Base-by-base conservation (phyloP, 352 stramenopile species). In the Elongisporangium anandrum region DNA sequence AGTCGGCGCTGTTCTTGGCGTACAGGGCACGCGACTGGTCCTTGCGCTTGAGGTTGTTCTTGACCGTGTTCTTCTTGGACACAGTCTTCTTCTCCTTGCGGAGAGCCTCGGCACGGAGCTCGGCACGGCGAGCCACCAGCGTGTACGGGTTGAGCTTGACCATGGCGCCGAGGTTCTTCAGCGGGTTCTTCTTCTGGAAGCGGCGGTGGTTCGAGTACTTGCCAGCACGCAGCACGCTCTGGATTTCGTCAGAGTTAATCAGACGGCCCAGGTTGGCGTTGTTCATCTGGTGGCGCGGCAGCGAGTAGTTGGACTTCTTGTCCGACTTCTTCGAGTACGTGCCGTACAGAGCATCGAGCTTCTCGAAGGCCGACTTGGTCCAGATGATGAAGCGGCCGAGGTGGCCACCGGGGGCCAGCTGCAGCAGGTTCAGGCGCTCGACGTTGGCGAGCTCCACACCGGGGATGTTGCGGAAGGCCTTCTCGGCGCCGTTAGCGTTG, bases 171-270 rank as follows among this genome's bases (percentile, higher is more conserved):
- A 98, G 83, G 82, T 97, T 98, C 64, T 89, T 96, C 51, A 99
- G 85, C 56, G 97, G 92, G 85, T 99, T 99, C 79, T 98, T 98
- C 92, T 99, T 99, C 65, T 96, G 88, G 68, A 96, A 85, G 68
- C 91, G 86, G 63, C 79, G 91, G 64, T 87, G 77, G 73, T 90
- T 92, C 62, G 85, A 70, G 70, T 95, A 92, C 82, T 98, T 98
- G 69, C 90, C 91, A 26, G 96, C 85, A 69, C 97, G 96, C 56
- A 99, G 66, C 53, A 99, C 94, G 65, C 87, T 98, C 85, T 99
- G 97, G 73, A 99, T 97, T 79, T 94, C 84, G 72, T 99, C 96
- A 41, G 95, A 99, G 94, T 99, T 99, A 68, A 99, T 99, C 72
- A 99, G 88, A 93, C 97, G 96, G 63, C 94, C 96, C 52, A 99